Evolutionary conservation across 768 basidiomycete genomes (phyloP).

Genomic region (Stropharia rugosoannulata): DNA sequence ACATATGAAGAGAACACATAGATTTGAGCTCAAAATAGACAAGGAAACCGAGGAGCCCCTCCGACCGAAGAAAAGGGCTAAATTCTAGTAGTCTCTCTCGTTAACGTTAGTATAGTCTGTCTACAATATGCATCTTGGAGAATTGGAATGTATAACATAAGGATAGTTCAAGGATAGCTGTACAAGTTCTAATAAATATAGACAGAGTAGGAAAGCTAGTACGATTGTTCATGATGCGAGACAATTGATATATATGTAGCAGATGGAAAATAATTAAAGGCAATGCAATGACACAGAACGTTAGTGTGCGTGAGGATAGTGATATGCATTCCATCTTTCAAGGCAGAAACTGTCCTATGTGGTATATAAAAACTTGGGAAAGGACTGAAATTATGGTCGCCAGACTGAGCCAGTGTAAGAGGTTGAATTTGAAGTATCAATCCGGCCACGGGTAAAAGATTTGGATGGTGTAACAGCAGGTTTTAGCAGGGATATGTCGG

Average conservation of each 20-base stretch:
- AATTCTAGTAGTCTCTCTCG: conserved; percentile 6
- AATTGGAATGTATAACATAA: conserved; percentile 10
- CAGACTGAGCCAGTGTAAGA: conserved; percentile 52
- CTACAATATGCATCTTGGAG: neutral
- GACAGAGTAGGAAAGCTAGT: conserved; percentile 8
- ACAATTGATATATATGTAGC: conserved; percentile 16
- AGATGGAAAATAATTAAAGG: conserved; percentile 1
- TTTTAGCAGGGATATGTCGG: conserved; percentile 37
- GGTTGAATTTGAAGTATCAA: conserved; percentile 42
- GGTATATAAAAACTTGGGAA: neutral
- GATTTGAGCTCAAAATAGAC: conserved; percentile 30
- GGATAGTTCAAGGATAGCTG: conserved; percentile 16
- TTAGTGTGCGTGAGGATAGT: conserved; percentile 7
- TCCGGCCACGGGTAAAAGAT: conserved; percentile 42
- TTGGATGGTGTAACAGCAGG: conserved; percentile 66
- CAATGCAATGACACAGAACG: conserved; percentile 4
- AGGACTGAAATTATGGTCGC: conserved; percentile 51
- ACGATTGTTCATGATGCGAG: conserved; percentile 9
- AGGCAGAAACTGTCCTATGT: neutral
- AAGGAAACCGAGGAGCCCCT: conserved; percentile 22
- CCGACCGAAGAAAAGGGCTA: conserved; percentile 23
- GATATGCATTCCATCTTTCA: neutral
- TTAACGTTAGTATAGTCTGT: neutral
- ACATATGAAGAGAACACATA: conserved; percentile 61
- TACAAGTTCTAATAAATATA: conserved; percentile 11